Percentiles rank a stretch among this genome's conserved stretches.
Conservation (phyloP, 495 filamentous ascomycete species). For the Daldinia childiae region DNA sequence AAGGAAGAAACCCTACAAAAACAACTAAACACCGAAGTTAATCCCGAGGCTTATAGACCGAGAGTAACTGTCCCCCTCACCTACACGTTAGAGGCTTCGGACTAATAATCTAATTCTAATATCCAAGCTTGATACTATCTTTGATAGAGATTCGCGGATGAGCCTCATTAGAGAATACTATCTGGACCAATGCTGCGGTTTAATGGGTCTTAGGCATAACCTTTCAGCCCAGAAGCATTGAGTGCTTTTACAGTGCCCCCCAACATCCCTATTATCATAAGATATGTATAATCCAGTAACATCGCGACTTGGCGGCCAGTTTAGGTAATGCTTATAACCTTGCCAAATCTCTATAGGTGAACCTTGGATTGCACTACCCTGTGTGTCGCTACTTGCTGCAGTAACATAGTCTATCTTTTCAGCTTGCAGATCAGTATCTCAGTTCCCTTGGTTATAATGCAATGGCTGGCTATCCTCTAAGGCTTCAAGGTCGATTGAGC, state of each 20-base stretch:
- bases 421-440: conserved; percentile 20
- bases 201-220: background rate
- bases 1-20: background rate
- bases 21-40: background rate
- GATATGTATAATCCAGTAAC: background rate
- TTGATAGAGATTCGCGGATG: background rate
- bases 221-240: background rate
- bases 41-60: background rate
- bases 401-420: conserved; percentile 1
- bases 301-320: background rate
- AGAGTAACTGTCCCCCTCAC: background rate
- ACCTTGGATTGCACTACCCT: background rate
- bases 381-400: background rate
- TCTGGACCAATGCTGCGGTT: background rate
- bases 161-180: background rate
- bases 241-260: background rate
- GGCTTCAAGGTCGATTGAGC: background rate
- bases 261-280: background rate
- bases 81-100: background rate
- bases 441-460: background rate
- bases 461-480: background rate
- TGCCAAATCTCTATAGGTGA: background rate
- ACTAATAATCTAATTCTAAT: background rate
- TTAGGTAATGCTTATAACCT: background rate
- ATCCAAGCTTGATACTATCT: background rate